These are phyloP conservation scores for Salix brachista DNA, from an alignment of 345 rosid genomes.

Conservation along the genomic window DNA sequence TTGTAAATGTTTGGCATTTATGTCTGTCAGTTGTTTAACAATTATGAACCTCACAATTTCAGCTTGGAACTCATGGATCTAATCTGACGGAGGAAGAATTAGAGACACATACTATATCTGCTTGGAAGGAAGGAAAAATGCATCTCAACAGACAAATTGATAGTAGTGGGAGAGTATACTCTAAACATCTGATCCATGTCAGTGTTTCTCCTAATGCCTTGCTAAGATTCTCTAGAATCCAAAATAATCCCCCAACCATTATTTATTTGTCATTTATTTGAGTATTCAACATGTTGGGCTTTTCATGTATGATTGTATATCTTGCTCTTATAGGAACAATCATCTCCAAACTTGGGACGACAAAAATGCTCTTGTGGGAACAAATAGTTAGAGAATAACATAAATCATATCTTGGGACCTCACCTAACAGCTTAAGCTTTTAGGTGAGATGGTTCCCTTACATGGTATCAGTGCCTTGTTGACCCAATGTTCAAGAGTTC, in stretches of 20 bases:
- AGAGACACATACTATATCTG: conserved; percentile 88
- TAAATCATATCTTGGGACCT: too few species aligned
- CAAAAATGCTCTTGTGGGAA: too few species aligned
- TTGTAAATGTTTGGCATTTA: not conserved
- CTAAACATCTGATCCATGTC: conserved; percentile 59
- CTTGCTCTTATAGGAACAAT: not conserved
- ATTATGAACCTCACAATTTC: conserved; percentile 20
- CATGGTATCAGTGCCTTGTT: too few species aligned
- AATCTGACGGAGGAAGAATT: conserved; percentile 87
- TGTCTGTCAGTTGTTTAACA: not conserved
- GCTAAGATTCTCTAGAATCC: conserved; percentile 1
- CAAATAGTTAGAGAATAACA: too few species aligned
- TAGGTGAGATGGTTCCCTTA: too few species aligned
- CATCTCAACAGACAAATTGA: conserved; percentile 66
- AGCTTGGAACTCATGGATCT: conserved; percentile 80
- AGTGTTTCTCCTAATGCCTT: conserved; percentile 21
- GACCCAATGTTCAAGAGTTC: too few species aligned
- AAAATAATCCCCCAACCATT: not conserved
- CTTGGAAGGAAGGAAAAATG: conserved; percentile 91
- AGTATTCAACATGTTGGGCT: not conserved
- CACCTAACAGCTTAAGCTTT: too few species aligned
- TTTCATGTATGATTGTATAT: not conserved
- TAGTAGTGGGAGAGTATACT: conserved; percentile 47
- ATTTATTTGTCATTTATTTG: not conserved
- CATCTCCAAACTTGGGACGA: not conserved